phyloP scores from a whole-genome alignment of 495 filamentous ascomycete genomes.

The Penicillium daleae region DNA sequence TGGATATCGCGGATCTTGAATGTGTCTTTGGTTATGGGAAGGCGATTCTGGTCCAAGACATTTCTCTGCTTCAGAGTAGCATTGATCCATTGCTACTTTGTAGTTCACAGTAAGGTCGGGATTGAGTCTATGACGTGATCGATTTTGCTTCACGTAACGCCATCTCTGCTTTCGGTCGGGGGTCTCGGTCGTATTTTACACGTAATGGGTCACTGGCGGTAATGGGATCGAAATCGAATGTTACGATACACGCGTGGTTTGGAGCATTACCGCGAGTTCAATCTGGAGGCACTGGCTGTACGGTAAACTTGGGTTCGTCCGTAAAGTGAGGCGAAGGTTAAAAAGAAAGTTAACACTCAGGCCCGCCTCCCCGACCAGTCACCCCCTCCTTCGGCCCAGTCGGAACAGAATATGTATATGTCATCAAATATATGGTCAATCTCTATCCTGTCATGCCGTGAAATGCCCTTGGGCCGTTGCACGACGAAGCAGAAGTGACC shows the following conservation, averaged over 20 bases:
- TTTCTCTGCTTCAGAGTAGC: background rate
- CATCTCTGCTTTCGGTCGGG: conserved; percentile 17
- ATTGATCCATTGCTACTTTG: background rate
- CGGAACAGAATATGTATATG: background rate
- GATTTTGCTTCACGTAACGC: background rate
- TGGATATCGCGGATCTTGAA: conserved; percentile 1
- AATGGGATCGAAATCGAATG: background rate
- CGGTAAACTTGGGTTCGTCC: background rate
- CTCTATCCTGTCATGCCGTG: background rate
- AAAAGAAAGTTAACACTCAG: conserved; percentile 1
- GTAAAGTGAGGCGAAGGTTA: background rate
- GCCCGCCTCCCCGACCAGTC: background rate
- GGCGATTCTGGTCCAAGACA: background rate
- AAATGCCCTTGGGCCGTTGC: background rate
- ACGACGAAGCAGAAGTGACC: background rate
- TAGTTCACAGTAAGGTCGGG: background rate
- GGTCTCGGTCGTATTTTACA: background rate
- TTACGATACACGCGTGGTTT: background rate
- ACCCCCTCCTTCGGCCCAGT: background rate
- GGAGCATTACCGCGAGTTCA: background rate
- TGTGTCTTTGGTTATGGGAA: no score
- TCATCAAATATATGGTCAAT: no score
- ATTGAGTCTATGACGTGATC: conserved; percentile 31
- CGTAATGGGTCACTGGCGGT: background rate
- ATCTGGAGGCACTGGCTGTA: background rate